Evolutionary conservation across 176 grass and related monocot species (phyloP), one percentile per base, ranked within the genome.

Genomic region (Triticum dicoccoides): DNA sequence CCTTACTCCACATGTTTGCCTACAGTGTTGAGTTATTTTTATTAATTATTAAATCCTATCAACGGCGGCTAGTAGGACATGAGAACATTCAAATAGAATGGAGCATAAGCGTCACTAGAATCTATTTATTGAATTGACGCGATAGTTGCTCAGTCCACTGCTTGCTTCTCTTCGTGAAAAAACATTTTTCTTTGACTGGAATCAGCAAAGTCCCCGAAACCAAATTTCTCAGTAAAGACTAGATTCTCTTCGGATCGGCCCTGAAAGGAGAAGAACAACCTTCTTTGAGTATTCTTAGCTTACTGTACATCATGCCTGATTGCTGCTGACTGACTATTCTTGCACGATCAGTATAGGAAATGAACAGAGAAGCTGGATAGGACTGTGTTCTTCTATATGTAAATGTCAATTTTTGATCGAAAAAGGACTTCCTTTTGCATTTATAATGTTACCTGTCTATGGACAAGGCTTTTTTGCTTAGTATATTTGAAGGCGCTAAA

Each of bases 371-470:
- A 56, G 56, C 18, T 59, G 56, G 56, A 59, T 59, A 59, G 20
- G 56, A 59, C 20, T 59, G 56, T 56, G 52, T 59, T 58, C 6
- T 59, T 59, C 20, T 21, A 21, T 54, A 59, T 59, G 56, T 21
- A 59, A 21, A 21, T 59, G 20, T 7, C 56, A 6, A 18, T 59
- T 21, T 59, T 59, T 20, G 6, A 18, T 59, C 1, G 6, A 59
- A 59, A 59, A 59, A 59, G 18, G 20, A 65, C 20, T 68, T 58
- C 10, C 23, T 85, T 63, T 56, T 61, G 62, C 15, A 54, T 37
- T 69, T 65, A 41, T 86, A 38, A 86, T 69, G 51, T 68, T n/a
- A 66, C n/a, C 14, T 69, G 12, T 85, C 73, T 34, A 67, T 70
- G 64, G 15, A n/a, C 67, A 49, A 39, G 44, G n/a, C 15, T 30